Base-by-base conservation (phyloP, 495 filamentous ascomycete genomes). In the Pyrenopolyporus hunteri region DNA sequence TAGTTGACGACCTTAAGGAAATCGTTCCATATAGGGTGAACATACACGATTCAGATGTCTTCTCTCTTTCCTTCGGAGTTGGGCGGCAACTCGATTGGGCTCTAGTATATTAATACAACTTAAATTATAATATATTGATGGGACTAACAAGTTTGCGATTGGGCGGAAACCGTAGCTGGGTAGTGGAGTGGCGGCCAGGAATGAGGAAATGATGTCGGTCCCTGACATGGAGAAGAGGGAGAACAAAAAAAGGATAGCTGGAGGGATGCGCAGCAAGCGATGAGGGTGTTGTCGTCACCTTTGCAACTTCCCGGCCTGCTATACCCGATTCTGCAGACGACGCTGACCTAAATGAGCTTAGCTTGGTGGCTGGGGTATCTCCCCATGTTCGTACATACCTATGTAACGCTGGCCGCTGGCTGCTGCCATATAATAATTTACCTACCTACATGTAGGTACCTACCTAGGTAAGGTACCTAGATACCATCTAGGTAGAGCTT, bases 211-310 rank as follows among this genome's bases (percentile, higher is more conserved):
- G 37, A 28, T 28, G 29, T 35, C 26, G 25, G 39, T 5, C 17
- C 13, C 36, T 20, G 36, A 37, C 11, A 6, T 10, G 17, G 26
- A 9, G 10, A 11, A 44, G 17, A 43, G 31, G 33, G 10, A 20
- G 16, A 36, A 14, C 49, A 28, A 37, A 37, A 59, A 44, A 51
- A 59, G 54, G 46, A 55, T 51, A 50, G 28, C 20, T 36, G 31
- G 52, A 42, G 19, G 45, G 50, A 57, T 63, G 54, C 26, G 54
- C 35, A 54, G 49, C 50, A 46, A n/a, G 53, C 57, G 52, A 57
- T 66, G 63, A 66, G 60, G 57, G 47, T 31, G 63, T 52, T 66
- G 57, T 66, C 62, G 63, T 66, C 63, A 65, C 62, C 62, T 65
- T 55, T 65, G 56, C 62, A 29, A 49, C 33, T 57, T 54, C 42